These are phyloP conservation scores for Echites panduratus DNA, from an alignment of 257 asterid genomes.

Conservation along the genomic window DNA sequence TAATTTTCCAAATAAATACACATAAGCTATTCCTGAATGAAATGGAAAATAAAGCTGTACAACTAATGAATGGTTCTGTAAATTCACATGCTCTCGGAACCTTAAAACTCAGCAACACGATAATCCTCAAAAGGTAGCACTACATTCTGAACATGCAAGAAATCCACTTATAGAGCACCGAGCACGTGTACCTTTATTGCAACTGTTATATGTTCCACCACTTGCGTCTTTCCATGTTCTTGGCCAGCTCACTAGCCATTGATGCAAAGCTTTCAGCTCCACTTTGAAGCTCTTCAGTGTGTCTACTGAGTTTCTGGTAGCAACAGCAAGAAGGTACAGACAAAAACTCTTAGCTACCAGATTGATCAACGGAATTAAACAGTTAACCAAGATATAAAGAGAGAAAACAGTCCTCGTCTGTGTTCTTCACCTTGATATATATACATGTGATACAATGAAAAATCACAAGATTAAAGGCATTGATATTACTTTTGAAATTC, in stretches of 20 bases:
- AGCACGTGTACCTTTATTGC: neutral
- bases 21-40: neutral
- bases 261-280: constrained; percentile 70
- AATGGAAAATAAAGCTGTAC: neutral
- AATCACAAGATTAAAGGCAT: neutral
- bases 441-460: neutral
- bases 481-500: neutral
- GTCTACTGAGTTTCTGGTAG: constrained; percentile 52
- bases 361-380: neutral
- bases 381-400: neutral
- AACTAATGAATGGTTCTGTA: neutral
- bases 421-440: neutral
- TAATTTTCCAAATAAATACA: neutral
- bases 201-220: constrained; percentile 64
- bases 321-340: constrained; percentile 12
- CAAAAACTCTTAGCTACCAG: neutral
- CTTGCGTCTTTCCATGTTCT: constrained; percentile 68
- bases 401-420: neutral
- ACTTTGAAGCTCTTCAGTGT: constrained; percentile 66
- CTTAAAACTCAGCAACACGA: neutral
- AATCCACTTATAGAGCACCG: neutral
- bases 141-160: neutral
- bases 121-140: neutral
- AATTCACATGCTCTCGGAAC: neutral
- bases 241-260: constrained; percentile 72